Conservation (phyloP, 2,329 filamentous ascomycete species). For the Xylariaceae sp. region DNA sequence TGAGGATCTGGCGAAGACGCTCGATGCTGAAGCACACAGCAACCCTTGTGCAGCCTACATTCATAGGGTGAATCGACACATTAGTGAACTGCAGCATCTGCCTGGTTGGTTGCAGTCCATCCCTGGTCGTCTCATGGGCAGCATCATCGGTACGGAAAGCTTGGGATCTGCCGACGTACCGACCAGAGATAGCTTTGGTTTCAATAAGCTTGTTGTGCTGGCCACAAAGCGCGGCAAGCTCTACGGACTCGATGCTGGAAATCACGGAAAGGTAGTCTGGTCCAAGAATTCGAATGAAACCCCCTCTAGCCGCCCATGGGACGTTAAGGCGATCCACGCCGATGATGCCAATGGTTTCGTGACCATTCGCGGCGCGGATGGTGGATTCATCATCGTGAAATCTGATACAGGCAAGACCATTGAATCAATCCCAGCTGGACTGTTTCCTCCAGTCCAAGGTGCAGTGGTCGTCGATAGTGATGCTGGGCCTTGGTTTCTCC, state of each 20-base stretch:
- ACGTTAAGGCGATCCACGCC: constrained; percentile 63
- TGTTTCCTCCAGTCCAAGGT: constrained; percentile 37
- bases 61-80: constrained; percentile 78
- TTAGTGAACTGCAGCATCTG: constrained; percentile 71
- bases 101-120: constrained; percentile 69
- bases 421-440: constrained; percentile 37
- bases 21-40: constrained; percentile 82
- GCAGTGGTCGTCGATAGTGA: constrained; percentile 50
- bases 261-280: constrained; percentile 73
- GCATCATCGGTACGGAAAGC: constrained; percentile 55
- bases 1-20: constrained; percentile 71
- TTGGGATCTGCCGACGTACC: constrained; percentile 41
- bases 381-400: constrained; percentile 57
- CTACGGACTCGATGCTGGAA: constrained; percentile 73
- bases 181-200: constrained; percentile 75
- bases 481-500: constrained; percentile 49
- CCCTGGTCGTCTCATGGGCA: constrained; percentile 63
- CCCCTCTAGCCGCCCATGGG: constrained; percentile 52
- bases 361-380: constrained; percentile 55
- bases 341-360: constrained; percentile 53
- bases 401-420: constrained; percentile 48
- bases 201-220: constrained; percentile 78
- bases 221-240: constrained; percentile 76
- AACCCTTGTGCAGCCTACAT: constrained; percentile 79
- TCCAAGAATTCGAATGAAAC: constrained; percentile 60